These are phyloP conservation scores for Gaeumannomyces tritici DNA, from an alignment of 2,329 filamentous ascomycete species.

Conservation along the genomic window DNA sequence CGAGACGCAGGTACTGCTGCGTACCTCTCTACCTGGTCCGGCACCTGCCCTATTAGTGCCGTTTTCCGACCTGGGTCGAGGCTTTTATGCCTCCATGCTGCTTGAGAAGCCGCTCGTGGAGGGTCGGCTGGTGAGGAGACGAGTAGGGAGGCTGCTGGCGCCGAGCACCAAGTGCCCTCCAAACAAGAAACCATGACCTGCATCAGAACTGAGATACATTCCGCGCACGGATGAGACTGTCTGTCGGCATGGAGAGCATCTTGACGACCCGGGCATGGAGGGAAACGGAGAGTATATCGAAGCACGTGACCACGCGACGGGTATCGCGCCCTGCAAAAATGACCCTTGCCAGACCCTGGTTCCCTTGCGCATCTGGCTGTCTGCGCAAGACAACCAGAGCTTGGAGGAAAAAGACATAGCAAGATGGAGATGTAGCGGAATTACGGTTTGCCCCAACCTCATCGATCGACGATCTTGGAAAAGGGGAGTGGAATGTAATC, in stretches of 20 bases:
- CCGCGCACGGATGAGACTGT: too few species aligned
- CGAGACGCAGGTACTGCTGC: neutral
- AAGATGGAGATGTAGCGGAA: neutral
- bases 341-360: neutral
- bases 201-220: neutral
- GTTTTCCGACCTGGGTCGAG: too few species aligned
- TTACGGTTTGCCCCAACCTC: constrained; percentile 89
- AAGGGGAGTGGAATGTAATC: constrained; percentile 86
- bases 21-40: too few species aligned
- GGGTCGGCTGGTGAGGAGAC: neutral
- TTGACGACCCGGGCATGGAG: neutral
- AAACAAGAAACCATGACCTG: neutral
- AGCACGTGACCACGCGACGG: neutral
- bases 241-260: too few species aligned
- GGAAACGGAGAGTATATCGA: neutral
- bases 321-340: neutral
- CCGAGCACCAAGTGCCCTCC: too few species aligned
- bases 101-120: neutral
- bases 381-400: neutral
- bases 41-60: too few species aligned
- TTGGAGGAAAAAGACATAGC: neutral
- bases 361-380: neutral
- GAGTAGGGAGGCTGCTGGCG: too few species aligned
- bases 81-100: neutral
- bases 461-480: constrained; percentile 81